Evolutionary conservation across 768 basidiomycete species (phyloP), one percentile per base, ranked within the genome.

Genomic region (Xerocomellus amylosporus): DNA sequence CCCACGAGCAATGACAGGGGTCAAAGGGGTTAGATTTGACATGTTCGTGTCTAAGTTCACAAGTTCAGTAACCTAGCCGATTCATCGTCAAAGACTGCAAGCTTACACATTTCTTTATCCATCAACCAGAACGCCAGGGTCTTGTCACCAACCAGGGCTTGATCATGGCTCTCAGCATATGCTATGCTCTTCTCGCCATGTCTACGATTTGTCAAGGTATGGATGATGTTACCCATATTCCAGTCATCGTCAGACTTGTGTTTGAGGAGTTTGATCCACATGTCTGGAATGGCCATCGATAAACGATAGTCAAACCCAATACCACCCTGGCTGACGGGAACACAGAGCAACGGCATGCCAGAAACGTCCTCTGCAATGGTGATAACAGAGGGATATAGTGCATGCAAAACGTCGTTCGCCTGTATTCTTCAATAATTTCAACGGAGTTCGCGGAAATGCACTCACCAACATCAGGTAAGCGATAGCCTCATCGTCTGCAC

Each of bases 51-150:
- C 92, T 93, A 50, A 34, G 10, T 46, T 42, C 58, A 42, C 56
- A 44, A 49, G 28, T 38, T 44, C 50, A 26, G 22, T 39, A 13
- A 38, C 20, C 6, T 17, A 22, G 30, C 30, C 22, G 20, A 39
- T 36, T 30, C 20, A 44, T 6, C 36, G 1, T 36, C 37, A 33
- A 26, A 24, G 20, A 51, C 8, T 20, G 44, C 1, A 19, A 33
- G 77, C 84, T 63, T 78, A 94, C 95, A 98, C 97, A 99, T 99
- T 73, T 98, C 97, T 74, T 96, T 96, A 73, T 99, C 97, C 97
- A 99, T 99, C 54, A 98, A 73, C 97, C 97, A 99, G 74, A 99
- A 99, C 4, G 97, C 97, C 42, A 99, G 66, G 3, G 96, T 98
- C 77, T 99, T 99, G 76, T 99, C 97, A 13, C 97, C 97, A 0